Evolutionary conservation across 2,329 filamentous ascomycete species (phyloP).

Genomic region (Orbilia oligospora): DNA sequence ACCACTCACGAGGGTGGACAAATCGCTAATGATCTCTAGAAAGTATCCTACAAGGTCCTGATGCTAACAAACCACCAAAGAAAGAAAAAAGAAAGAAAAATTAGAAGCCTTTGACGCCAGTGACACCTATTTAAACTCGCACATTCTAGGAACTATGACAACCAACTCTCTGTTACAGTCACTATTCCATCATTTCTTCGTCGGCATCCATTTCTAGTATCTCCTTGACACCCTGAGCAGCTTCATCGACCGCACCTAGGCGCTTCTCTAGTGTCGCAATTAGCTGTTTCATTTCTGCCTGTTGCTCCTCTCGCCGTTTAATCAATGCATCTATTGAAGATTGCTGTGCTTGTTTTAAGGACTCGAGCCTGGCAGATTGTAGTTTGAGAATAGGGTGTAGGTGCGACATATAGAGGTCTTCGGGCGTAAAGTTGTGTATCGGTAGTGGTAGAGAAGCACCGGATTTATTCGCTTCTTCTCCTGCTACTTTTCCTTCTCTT

Average conservation of each 20-base stretch:
- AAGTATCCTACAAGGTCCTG: conserved; percentile 1
- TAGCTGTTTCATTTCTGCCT: conserved; percentile 40
- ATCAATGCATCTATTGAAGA: conserved; percentile 47
- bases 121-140: neutral
- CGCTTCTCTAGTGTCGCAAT: conserved; percentile 46
- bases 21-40: conserved; percentile 14
- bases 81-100: too few species aligned
- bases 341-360: conserved; percentile 40
- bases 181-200: conserved; percentile 35
- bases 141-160: neutral
- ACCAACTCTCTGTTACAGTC: neutral
- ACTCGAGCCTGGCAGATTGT: conserved; percentile 45
- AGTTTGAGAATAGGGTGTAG: conserved; percentile 46
- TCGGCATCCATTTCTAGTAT: conserved; percentile 51
- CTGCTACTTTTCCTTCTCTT: neutral
- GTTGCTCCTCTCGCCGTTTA: conserved; percentile 32
- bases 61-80: too few species aligned
- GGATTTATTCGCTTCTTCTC: neutral
- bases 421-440: conserved; percentile 34
- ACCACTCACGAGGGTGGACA: neutral
- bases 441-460: conserved; percentile 17
- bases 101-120: neutral
- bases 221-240: conserved; percentile 64
- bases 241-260: conserved; percentile 39
- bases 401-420: conserved; percentile 54